A percentile compares a stretch with the other conserved stretches of the same genome.
Evolutionary conservation across 2,329 filamentous ascomycete species (phyloP).

Genomic region (Nannizziopsis arthrosporioides): DNA sequence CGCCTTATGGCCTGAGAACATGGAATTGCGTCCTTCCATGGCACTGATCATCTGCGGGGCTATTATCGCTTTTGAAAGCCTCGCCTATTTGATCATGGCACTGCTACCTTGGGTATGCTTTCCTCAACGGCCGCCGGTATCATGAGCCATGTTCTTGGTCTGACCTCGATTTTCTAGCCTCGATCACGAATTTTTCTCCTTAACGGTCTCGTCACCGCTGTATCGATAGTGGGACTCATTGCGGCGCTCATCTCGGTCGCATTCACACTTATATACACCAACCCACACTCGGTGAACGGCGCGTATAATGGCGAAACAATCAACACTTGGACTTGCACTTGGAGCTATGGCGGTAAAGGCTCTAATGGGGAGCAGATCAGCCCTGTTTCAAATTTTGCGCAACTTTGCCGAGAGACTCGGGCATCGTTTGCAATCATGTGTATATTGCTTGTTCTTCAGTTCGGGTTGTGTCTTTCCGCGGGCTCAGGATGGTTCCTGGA

Average conservation of each 20-base stretch:
- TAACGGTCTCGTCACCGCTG: constrained; percentile 25
- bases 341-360: constrained; percentile 19
- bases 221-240: constrained; percentile 28
- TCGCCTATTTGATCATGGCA: constrained; percentile 25
- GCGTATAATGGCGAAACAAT: constrained; percentile 27
- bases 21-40: constrained; percentile 32
- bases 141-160: neutral
- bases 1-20: constrained; percentile 33
- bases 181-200: constrained; percentile 26
- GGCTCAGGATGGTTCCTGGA: constrained; percentile 22
- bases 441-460: constrained; percentile 26
- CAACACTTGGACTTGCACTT: constrained; percentile 34
- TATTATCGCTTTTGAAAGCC: constrained; percentile 25
- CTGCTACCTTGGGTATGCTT: constrained; percentile 29
- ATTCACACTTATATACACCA: constrained; percentile 24
- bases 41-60: constrained; percentile 28
- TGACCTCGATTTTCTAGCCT: constrained; percentile 20
- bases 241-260: constrained; percentile 25
- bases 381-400: constrained; percentile 27
- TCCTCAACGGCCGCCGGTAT: neutral
- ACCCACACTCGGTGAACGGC: constrained; percentile 22
- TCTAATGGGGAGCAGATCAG: constrained; percentile 14
- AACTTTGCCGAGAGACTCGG: constrained; percentile 29
- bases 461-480: constrained; percentile 25
- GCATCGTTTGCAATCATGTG: constrained; percentile 29